Conservation (phyloP, 2,329 filamentous ascomycete species). For the Arthrobotrys sphaeroides region DNA sequence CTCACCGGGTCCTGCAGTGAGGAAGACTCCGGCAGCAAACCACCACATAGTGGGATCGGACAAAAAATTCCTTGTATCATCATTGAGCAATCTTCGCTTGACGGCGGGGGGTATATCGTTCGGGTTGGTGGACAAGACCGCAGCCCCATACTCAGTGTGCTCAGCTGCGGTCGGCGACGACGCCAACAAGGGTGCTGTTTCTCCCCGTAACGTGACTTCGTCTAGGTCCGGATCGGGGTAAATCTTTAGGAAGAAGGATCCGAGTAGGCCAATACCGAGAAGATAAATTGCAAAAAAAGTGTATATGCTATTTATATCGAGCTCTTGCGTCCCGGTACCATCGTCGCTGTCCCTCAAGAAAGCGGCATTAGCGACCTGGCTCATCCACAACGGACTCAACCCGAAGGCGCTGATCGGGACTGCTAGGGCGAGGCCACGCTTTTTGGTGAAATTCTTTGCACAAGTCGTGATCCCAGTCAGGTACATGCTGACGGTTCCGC, state of each 20-base stretch:
- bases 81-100: constrained; percentile 90
- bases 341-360: constrained; percentile 75
- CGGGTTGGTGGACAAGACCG: constrained; percentile 67
- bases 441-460: constrained; percentile 96
- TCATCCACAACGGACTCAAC: constrained; percentile 93
- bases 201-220: constrained; percentile 36
- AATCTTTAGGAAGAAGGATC: constrained; percentile 77
- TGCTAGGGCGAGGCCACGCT: constrained; percentile 86
- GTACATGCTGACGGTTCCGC: constrained; percentile 88
- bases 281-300: constrained; percentile 81
- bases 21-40: constrained; percentile 87
- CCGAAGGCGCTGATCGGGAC: constrained; percentile 92
- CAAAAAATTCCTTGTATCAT: constrained; percentile 85
- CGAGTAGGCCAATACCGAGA: constrained; percentile 74
- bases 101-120: constrained; percentile 65
- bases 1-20: constrained; percentile 94
- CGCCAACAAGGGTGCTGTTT: constrained; percentile 40
- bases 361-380: constrained; percentile 81
- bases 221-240: constrained; percentile 71
- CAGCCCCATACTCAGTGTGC: constrained; percentile 62
- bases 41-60: constrained; percentile 95
- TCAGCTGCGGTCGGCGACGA: constrained; percentile 61
- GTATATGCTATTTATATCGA: constrained; percentile 86
- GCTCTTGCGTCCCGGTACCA: constrained; percentile 68
- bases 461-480: constrained; percentile 90